Evolutionary conservation across 805 yeast species (phyloP), one percentile per base, ranked within the genome.

Genomic region (Cyberlindnera xylosilytica): DNA sequence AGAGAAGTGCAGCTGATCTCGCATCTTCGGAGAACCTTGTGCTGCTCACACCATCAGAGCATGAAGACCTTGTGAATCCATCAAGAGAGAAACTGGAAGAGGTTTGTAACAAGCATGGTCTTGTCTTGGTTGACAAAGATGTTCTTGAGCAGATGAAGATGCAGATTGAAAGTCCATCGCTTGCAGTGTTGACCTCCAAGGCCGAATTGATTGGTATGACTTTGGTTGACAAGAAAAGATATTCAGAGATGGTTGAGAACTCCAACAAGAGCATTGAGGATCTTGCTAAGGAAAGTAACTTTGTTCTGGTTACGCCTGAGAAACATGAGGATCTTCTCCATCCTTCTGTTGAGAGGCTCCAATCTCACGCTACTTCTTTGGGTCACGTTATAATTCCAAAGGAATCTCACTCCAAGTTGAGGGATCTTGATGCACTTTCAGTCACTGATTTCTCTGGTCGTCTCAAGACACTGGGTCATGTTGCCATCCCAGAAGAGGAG

Each of bases 251-350:
- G 17, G 32, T 46, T 6, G n/a, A 33, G 2, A 17, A 47, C 11
- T 49, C 51, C 1, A 41, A 47, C 13, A 63, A 62, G 34, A 42
- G 60, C 6, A 19, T 51, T n/a, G 57, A 52, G 12, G 58, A 56
- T 22, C 39, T 61, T 22, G 49, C 47, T 2, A 45, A 53, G 26
- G 60, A 61, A 23, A 57, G 69, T 15, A 46, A 50, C 18, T 17
- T 44, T 3, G 42, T 52, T 6, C 23, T 50, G 5, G 31, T 52
- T 13, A 38, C 53, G 3, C 20, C 30, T 4, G 50, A 44, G 11
- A 44, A 49, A 29, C 39, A 42, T 30, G 20, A 33, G 3, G 44
- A 45, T 11, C 36, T 53, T n/a, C 18, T 33, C 4, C 16, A 44
- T 4, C 56, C 56, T 19, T 38, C 51, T 2, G 10, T 45, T 17